These are phyloP conservation scores for Tetrahymena elliotti DNA, from an alignment of 73 alveolate species.

Conservation along the genomic window DNA sequence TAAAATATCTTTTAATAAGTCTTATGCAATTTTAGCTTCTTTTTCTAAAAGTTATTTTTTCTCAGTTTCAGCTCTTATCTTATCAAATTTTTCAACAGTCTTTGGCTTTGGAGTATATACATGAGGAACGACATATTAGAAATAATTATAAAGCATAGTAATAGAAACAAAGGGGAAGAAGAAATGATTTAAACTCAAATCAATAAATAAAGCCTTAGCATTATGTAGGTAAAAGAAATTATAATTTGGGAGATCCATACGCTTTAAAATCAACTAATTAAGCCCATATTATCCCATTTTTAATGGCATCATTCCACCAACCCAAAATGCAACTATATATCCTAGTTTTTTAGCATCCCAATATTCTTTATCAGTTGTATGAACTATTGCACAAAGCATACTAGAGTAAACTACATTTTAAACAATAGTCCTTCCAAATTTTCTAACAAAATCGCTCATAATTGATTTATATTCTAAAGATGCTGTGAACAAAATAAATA, in stretches of 20 bases:
- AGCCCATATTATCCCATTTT: background rate
- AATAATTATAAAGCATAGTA: background rate
- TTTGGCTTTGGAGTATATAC: background rate
- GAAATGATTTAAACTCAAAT: background rate
- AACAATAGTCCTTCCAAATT: background rate
- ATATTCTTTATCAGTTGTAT: background rate
- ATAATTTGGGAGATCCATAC: background rate
- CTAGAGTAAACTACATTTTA: background rate
- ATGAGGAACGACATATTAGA: background rate
- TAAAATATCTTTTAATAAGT: background rate
- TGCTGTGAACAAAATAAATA: background rate
- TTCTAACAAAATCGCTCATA: background rate
- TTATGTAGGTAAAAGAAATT: background rate
- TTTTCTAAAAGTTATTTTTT: background rate
- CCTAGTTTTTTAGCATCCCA: background rate
- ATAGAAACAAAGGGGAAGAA: background rate
- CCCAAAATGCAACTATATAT: background rate
- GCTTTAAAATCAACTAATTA: background rate
- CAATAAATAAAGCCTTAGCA: background rate
- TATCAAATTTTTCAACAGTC: background rate
- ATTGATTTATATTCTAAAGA: background rate
- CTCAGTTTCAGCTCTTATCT: background rate
- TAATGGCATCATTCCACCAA: background rate
- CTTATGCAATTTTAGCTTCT: background rate
- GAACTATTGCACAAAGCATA: background rate